Percentiles rank a stretch among this genome's conserved stretches.
phyloP scores from a whole-genome alignment of 1,284 basidiomycete species.

The Cutaneotrichosporon sp. region DNA sequence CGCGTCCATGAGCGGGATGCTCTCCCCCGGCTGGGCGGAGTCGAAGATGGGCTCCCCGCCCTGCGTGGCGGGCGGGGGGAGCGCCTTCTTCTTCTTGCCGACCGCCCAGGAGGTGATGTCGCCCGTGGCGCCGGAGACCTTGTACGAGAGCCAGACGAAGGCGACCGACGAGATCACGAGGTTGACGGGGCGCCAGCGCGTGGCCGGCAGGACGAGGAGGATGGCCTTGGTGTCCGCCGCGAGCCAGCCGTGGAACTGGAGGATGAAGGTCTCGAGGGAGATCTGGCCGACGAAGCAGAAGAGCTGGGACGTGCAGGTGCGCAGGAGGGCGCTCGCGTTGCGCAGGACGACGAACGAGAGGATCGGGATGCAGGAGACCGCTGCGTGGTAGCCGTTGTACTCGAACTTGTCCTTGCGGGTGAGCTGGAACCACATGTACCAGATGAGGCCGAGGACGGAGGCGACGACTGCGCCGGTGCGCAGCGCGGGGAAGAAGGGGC shows the following conservation, averaged over 20 bases:
- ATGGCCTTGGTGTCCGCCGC: conserved; percentile 83
- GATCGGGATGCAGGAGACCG: conserved; percentile 77
- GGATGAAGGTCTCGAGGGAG: conserved; percentile 81
- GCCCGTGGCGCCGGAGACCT: conserved; percentile 71
- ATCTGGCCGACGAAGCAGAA: conserved; percentile 81
- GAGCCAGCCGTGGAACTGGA: conserved; percentile 87
- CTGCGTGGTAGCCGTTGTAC: conserved; percentile 82
- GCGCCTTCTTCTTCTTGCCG: conserved; percentile 43
- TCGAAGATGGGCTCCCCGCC: conserved; percentile 2
- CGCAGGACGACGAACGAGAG: conserved; percentile 71
- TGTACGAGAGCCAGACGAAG: conserved; percentile 77
- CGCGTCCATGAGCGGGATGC: conserved; percentile 49
- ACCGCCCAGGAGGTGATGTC: conserved; percentile 73
- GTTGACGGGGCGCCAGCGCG: conserved; percentile 70
- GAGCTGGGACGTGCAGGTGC: conserved; percentile 66
- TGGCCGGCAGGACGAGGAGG: conserved; percentile 74
- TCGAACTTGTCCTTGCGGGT: conserved; percentile 71
- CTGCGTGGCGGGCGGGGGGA: conserved; percentile 37
- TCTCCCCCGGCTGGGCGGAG: conserved; percentile 27
- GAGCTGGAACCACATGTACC: conserved; percentile 83
- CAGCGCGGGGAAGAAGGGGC: conserved; percentile 64
- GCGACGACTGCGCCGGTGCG: conserved; percentile 58
- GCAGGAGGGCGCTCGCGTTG: conserved; percentile 70
- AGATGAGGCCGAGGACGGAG: conserved; percentile 63
- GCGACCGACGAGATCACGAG: conserved; percentile 70